Base-by-base conservation (phyloP, 768 basidiomycete species). In the Hygrocybe punicea region DNA sequence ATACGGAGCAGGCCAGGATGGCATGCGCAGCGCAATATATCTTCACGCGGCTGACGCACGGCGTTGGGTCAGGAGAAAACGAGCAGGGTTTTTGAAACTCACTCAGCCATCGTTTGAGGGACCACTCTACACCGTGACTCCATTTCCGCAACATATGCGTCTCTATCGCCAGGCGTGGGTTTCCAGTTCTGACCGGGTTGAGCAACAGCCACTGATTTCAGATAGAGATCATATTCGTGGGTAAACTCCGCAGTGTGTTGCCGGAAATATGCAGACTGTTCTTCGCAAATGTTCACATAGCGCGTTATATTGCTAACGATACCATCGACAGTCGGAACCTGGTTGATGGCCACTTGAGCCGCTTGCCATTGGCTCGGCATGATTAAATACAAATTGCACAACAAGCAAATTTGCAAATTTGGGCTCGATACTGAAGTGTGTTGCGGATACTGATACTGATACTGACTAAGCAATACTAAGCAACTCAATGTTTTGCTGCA, bases 271-370 rank as follows among this genome's bases (percentile, higher is more conserved):
- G 50, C 50, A n/a, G 50, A 51, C 50, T 51, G 50, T 35, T 33
- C 35, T 51, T 51, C 50, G 34, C 50, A 51, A 23, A 51, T 13
- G 25, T 51, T 51, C 25, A 51, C 50, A n/a, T 51, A 51, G 50
- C 16, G 29, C 3, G 21, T 25, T 25, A 16, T 13, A 51, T 51
- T 25, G n/a, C 34, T n/a, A 23, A 51, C 50, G 33, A 51, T 51
- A 17, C 14, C 50, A 25, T 51, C 50, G 47, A 48, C 24, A 48
- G 47, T 48, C 24, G n/a, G 47, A 42, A 29, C 29, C 29, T 29
- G 29, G 29, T 29, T 29, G 29, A 29, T 29, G 29, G 29, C 29
- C 29, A 29, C 29, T 29, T 29, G 29, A 29, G 29, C 29, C 29
- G 29, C 29, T 29, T 29, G 4, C 29, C 29, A 29, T 8, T 29